Evolutionary conservation across 2,329 filamentous ascomycete genomes (phyloP).

Genomic region (Hypoxylon sp.): DNA sequence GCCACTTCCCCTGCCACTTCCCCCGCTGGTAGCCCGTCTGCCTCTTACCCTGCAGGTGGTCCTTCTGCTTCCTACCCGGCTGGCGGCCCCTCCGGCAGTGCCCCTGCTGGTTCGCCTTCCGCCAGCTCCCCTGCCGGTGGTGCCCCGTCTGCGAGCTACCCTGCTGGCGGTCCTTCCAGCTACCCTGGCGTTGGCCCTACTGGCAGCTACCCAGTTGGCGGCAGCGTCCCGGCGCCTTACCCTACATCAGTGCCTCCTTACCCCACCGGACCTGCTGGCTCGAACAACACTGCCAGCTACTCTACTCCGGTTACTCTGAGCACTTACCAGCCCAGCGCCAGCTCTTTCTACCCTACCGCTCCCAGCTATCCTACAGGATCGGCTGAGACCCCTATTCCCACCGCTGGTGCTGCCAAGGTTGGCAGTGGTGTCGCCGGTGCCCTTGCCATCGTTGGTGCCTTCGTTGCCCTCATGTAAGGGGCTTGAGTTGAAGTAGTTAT

Average conservation of each 20-base stretch:
- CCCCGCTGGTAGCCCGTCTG: constrained; percentile 20
- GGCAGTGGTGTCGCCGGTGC: constrained; percentile 47
- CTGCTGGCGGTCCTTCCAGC: constrained; percentile 2
- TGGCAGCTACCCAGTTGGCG: constrained; percentile 10
- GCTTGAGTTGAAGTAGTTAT: constrained; percentile 12
- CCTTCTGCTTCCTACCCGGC: constrained; percentile 33
- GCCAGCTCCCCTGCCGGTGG: constrained; percentile 31
- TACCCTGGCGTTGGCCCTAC: constrained; percentile 20
- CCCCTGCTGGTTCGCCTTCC: constrained; percentile 14
- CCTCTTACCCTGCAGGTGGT: constrained; percentile 27
- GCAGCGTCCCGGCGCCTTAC: constrained; percentile 4
- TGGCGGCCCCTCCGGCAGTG: constrained; percentile 21
- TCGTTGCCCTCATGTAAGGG: constrained; percentile 47
- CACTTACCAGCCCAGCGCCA: constrained; percentile 35
- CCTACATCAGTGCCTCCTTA: constrained; percentile 39
- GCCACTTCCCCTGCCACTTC: constrained; percentile 4
- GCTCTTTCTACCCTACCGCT: constrained; percentile 26
- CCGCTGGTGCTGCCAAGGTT: constrained; percentile 50
- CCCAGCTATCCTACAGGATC: constrained; percentile 37
- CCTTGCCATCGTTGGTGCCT: constrained; percentile 46
- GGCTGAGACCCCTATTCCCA: constrained; percentile 41
- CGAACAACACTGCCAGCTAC: constrained; percentile 26
- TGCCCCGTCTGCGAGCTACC: constrained; percentile 13
- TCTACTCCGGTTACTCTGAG: constrained; percentile 20
- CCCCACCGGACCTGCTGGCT: constrained; percentile 36